Base-by-base conservation (phyloP, 176 grass and related monocot species). In the Cenchrus fungigraminus region DNA sequence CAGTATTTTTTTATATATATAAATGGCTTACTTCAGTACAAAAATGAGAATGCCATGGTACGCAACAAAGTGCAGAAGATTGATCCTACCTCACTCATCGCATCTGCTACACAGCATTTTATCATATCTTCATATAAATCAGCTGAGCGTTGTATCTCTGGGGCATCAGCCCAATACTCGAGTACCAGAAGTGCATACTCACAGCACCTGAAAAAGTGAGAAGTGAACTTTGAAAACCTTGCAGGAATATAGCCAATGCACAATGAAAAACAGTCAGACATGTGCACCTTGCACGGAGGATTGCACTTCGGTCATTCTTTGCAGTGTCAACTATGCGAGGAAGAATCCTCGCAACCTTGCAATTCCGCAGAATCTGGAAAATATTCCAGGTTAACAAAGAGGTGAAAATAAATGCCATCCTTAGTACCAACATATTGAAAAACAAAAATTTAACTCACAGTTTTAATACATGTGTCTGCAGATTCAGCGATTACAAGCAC, bases 161-260 rank as follows among this genome's bases (percentile, higher is more conserved):
- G 95, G 40, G 93, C 95, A 88, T 98, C 95, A 54, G 95, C 95
- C 95, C 95, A 98, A 89, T 95, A 98, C 87, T 98, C 95, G 65
- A 98, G 76, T 85, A 93, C 31, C 80, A 95, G 80, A 74, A 98
- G 83, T n/a, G 93, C 87, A 70, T 98, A 98, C 71, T 98, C 95
- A 77, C 93, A 95, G 55, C 95, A 98, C 91, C 95, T 98, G 84
- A 80, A 55, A 85, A 45, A 79, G 74, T 59, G 76, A 10, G 77
- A 69, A 47, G 40, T 51, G 67, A 85, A 74, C 19, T 77, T 90
- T 57, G 67, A 55, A 85, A 85, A 61, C 31, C 6, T 74, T 49
- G 53, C 81, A 68, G 49, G 86, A 55, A 83, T 22, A 81, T 77
- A 71, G 29, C 54, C 32, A 77, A 51, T 63, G 73, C 62, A 66